Base-by-base conservation (phyloP, 768 basidiomycete genomes). In the Hortiboletus flavorubellus region DNA sequence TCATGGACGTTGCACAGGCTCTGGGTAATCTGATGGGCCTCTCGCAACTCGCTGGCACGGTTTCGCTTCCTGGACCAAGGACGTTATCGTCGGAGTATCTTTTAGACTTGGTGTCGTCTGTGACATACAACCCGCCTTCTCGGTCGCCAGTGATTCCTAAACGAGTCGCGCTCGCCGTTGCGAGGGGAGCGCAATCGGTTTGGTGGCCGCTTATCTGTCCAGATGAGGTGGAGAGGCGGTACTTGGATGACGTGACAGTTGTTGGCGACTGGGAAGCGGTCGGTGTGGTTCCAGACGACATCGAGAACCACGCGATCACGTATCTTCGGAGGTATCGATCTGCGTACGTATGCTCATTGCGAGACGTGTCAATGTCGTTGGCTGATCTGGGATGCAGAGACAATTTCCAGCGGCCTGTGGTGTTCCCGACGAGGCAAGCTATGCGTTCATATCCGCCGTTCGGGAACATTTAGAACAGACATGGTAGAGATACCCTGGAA, bases 161-260 rank as follows among this genome's bases (percentile, higher is more conserved):
- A 70, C 65, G 75, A 14, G 64, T 92, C 53, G 91, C 93, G 38
- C 73, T 80, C 33, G 64, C 79, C 8, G 70, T 91, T 38, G 80
- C 93, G 4, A 83, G 77, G 61, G 70, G 78, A 46, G 78, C 80
- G n/a, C 89, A 83, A 67, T 71, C 62, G 56, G 79, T 72, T 0
- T 99, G 93, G 94, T 98, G 95, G 94, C 94, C 95, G 12, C 80
- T 89, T 37, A 78, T 97, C 47, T 85, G 82, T 68, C 91, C 93
- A 1, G 96, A 99, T 69, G 94, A 97, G 71, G 87, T 99, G 21
- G 80, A 83, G 64, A 79, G 97, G 65, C 83, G 92, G 56, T 97
- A 83, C 70, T 83, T 98, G 61, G 81, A 93, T 73, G 95, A 98
- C 71, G 76, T 76, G 37, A 80, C 85, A 53, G 81, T 77, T 54